Conservation (phyloP, 805 yeast genomes). For the Groenewaldozyma salmanticensis region DNA sequence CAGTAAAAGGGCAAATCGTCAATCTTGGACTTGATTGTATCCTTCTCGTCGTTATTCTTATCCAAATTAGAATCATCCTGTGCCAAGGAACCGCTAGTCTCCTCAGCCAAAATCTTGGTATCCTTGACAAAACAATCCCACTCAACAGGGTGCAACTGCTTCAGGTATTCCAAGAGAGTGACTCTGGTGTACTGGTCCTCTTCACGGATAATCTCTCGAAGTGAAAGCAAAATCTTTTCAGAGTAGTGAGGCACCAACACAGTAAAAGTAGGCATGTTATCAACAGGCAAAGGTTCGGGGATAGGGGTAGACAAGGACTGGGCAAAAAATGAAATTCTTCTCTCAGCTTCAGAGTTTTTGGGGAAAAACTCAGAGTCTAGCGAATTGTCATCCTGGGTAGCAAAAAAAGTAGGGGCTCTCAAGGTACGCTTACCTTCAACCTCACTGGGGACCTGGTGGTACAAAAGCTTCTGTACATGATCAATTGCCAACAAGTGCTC, state of each 20-base stretch:
- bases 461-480: conserved; percentile 93
- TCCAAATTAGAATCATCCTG: conserved; percentile 27
- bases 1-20: conserved; percentile 92
- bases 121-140: conserved; percentile 98
- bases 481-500: conserved; percentile 97
- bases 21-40: conserved; percentile 71
- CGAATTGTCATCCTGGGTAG: conserved; percentile 91
- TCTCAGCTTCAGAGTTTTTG: conserved; percentile 93
- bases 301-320: conserved; percentile 98
- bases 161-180: conserved; percentile 85
- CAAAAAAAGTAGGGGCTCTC: conserved; percentile 98
- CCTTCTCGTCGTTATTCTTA: conserved; percentile 47
- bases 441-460: conserved; percentile 98
- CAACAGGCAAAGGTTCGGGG: conserved; percentile 98
- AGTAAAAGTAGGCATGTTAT: conserved; percentile 98
- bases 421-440: conserved; percentile 96
- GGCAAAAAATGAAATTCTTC: conserved; percentile 98
- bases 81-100: conserved; percentile 19
- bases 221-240: conserved; percentile 86
- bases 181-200: conserved; percentile 95
- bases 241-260: conserved; percentile 94
- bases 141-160: conserved; percentile 91
- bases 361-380: conserved; percentile 97
- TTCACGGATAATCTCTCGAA: conserved; percentile 92
- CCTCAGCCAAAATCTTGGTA: conserved; percentile 82